Conservation (phyloP, 2,329 filamentous ascomycete species). For the Neopestalotiopsis sp. region DNA sequence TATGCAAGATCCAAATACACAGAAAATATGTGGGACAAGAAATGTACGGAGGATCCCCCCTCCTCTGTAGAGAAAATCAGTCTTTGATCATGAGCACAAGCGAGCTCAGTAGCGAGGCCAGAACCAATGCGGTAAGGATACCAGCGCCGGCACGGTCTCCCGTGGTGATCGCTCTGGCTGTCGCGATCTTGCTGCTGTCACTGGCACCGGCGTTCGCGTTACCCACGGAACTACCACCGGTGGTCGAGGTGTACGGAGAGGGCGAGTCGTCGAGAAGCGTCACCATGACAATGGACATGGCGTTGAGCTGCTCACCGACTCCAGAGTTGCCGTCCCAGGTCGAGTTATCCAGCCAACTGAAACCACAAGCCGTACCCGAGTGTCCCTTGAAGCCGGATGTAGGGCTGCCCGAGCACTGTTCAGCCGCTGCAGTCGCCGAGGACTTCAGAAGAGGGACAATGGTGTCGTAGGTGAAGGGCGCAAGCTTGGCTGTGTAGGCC, state of each 20-base stretch:
- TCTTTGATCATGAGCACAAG: slow-evolving; percentile 17
- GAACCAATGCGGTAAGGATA: slow-evolving; percentile 31
- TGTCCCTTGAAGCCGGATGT: slow-evolving; percentile 26
- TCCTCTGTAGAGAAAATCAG: neutral
- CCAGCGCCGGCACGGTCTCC: slow-evolving; percentile 36
- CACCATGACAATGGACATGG: slow-evolving; percentile 55
- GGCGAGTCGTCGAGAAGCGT: slow-evolving; percentile 41
- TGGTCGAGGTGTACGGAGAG: slow-evolving; percentile 26
- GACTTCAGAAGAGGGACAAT: slow-evolving; percentile 31
- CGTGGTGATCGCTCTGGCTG: slow-evolving; percentile 30
- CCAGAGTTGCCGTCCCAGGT: slow-evolving; percentile 56
- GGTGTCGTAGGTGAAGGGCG: slow-evolving; percentile 30
- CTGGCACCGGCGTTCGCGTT: slow-evolving; percentile 31
- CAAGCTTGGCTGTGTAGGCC: slow-evolving; percentile 44
- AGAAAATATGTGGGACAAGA: neutral
- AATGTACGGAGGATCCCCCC: neutral
- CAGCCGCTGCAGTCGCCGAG: slow-evolving; percentile 45
- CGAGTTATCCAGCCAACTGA: slow-evolving; percentile 52
- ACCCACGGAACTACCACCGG: slow-evolving; percentile 33
- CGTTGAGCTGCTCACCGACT: slow-evolving; percentile 62
- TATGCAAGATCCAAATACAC: slow-evolving; percentile 2
- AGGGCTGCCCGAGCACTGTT: slow-evolving; percentile 31
- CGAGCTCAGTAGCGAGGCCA: slow-evolving; percentile 20
- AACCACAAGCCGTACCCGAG: slow-evolving; percentile 54
- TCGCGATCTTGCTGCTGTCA: slow-evolving; percentile 28